phyloP scores from a whole-genome alignment of 169 alveolate genomes.

The Haemoproteus tartakovskyi region DNA sequence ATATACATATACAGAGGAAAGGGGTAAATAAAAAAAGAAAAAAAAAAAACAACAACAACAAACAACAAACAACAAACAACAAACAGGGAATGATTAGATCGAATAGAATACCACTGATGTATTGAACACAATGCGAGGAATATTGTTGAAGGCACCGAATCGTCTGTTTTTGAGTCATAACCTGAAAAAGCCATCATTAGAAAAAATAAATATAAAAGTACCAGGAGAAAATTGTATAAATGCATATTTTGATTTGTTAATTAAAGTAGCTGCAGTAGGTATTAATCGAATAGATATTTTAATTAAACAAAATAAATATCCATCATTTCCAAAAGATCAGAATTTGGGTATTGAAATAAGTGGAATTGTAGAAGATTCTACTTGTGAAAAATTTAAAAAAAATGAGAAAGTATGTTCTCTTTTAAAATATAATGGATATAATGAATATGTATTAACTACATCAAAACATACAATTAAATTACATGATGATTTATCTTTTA shows the following conservation, averaged over 20 bases:
- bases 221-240: too few species aligned
- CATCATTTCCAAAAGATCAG: neutral
- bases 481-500: neutral
- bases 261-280: slow-evolving; percentile 3
- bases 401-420: slow-evolving; percentile 3
- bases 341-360: slow-evolving; percentile 9
- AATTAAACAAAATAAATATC: slow-evolving; percentile 8
- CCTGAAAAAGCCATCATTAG: neutral
- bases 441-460: slow-evolving; percentile 14
- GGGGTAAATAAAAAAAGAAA: too few species aligned
- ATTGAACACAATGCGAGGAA: neutral
- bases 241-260: slow-evolving; percentile 4
- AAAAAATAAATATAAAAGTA: neutral
- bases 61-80: too few species aligned
- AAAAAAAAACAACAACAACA: too few species aligned
- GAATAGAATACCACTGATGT: too few species aligned
- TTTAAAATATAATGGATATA: slow-evolving; percentile 14
- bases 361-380: slow-evolving; percentile 12
- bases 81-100: too few species aligned
- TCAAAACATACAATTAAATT: slow-evolving; percentile 6
- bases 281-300: slow-evolving; percentile 7
- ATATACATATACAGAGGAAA: too few species aligned
- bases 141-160: slow-evolving; percentile 2
- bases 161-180: neutral
- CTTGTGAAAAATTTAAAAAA: neutral